Evolutionary conservation across 345 rosid species (phyloP), one percentile per base, ranked within the genome.

Genomic region (Dovyalis caffra): DNA sequence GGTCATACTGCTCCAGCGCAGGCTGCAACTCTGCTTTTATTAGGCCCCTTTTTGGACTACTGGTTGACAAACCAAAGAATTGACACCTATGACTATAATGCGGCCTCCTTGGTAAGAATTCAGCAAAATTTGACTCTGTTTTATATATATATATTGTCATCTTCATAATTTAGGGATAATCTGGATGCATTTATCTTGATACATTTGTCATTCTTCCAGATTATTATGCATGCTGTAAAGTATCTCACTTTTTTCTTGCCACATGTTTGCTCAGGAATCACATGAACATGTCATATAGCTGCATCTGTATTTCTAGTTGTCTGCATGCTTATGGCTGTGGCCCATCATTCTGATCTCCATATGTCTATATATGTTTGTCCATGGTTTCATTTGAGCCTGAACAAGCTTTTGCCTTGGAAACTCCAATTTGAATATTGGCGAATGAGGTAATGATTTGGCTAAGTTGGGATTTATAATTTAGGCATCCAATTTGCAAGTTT

Each of bases 1-100:
- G 97, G 97, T 64, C 97, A 91, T 79, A 94, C 97, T 34, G 98
- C 97, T 84, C 98, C 97, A 2, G 89, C 89, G 23, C 98, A 94
- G 85, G 98, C 98, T 45, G 88, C 87, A 33, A 86, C 93, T 66
- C 86, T 94, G 80, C 87, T 94, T 57, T 64, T 91, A 74, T 77
- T 84, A 11, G 98, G 98, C 33, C 98, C 97, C n/a, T 89, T 94
- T 83, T 76, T 91, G 64, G 98, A 94, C 82, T 92, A 83, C 75
- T 86, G 91, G 95, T 79, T 94, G 83, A 91, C 97, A 15, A 83
- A 78, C 70, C 88, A 89, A 79, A 85, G 87, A 84, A 92, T 92
- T 38, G 86, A 91, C 79, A 91, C 88, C 33, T 94, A 69, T 77
- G 74, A 84, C 84, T 94, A 81, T 57, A 70, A 84, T 53, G 72